Conservation (phyloP, 768 basidiomycete species). For the Tulasnella sp. region DNA sequence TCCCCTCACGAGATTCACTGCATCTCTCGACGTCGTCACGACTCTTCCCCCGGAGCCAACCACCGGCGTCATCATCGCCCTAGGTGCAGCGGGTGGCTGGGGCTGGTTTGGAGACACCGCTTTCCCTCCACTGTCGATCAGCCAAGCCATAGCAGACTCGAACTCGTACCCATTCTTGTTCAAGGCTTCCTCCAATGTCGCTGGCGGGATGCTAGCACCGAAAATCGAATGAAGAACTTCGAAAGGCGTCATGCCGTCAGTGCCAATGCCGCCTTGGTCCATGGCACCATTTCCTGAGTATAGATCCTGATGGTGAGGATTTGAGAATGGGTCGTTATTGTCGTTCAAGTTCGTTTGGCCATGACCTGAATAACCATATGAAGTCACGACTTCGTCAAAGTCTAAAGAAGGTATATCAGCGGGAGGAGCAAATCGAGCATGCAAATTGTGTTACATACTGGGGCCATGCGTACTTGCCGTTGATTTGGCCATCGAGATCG, state of each 20-base stretch:
- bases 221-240: conserved; percentile 94
- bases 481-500: conserved; percentile 7
- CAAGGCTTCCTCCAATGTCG: conserved; percentile 89
- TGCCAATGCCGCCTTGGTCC: conserved; percentile 23
- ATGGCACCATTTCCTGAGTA: not conserved
- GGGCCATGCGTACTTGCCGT: conserved; percentile 4
- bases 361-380: not conserved
- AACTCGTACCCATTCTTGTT: conserved; percentile 86
- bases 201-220: conserved; percentile 76
- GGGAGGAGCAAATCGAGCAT: too few species aligned
- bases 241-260: conserved; percentile 94
- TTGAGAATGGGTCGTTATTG: conserved; percentile 15
- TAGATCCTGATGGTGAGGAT: conserved; percentile 17
- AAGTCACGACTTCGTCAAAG: not conserved
- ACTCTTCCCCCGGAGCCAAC: conserved; percentile 42
- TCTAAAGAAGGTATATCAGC: not conserved
- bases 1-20: conserved; percentile 18
- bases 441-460: too few species aligned
- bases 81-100: not conserved
- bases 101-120: not conserved
- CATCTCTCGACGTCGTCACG: conserved; percentile 53
- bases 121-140: conserved; percentile 51
- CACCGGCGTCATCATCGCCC: conserved; percentile 18
- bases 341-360: conserved; percentile 8
- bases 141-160: conserved; percentile 89